Percentiles rank a stretch among this genome's conserved stretches.
Conservation (phyloP, 75 land plant genomes). For the Pinus tabuliformis region DNA sequence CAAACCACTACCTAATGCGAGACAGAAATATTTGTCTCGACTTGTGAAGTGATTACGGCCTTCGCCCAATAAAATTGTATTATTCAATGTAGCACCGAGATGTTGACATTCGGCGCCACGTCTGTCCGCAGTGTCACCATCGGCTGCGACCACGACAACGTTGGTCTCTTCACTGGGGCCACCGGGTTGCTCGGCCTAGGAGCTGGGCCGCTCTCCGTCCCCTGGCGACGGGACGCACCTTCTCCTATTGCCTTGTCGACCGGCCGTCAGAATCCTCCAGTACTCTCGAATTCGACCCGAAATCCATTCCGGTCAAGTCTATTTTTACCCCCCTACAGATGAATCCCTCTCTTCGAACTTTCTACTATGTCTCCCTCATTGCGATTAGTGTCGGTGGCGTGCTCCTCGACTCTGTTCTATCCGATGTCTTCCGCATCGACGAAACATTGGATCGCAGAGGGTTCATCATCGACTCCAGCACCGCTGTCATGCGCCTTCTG, state of each 20-base stretch:
- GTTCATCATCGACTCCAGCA: slow-evolving; percentile 68
- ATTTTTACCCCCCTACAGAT: no score
- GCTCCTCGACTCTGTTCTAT: slow-evolving; percentile 20
- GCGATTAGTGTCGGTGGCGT: not conserved
- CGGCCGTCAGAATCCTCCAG: slow-evolving; percentile 28
- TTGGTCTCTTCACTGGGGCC: slow-evolving; percentile 76
- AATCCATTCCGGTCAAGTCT: no score
- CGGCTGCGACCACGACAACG: slow-evolving; percentile 82
- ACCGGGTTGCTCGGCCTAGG: slow-evolving; percentile 79
- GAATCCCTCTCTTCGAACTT: no score
- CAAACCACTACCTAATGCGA: no score
- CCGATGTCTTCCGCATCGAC: slow-evolving; percentile 25
- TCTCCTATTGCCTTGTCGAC: slow-evolving; percentile 66
- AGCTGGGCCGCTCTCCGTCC: slow-evolving; percentile 55
- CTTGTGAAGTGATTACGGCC: no score
- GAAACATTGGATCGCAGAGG: slow-evolving; percentile 46
- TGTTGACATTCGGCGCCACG: slow-evolving; percentile 51
- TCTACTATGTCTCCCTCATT: no score
- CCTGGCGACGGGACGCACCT: slow-evolving; percentile 31
- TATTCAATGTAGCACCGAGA: slow-evolving; percentile 25
- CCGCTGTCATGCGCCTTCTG: slow-evolving; percentile 67
- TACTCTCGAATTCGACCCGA: no score
- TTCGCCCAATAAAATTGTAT: no score
- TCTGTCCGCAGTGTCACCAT: slow-evolving; percentile 42
- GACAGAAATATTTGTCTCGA: no score